phyloP scores from a whole-genome alignment of 1,284 basidiomycete genomes.

The Ganoderma sp. region DNA sequence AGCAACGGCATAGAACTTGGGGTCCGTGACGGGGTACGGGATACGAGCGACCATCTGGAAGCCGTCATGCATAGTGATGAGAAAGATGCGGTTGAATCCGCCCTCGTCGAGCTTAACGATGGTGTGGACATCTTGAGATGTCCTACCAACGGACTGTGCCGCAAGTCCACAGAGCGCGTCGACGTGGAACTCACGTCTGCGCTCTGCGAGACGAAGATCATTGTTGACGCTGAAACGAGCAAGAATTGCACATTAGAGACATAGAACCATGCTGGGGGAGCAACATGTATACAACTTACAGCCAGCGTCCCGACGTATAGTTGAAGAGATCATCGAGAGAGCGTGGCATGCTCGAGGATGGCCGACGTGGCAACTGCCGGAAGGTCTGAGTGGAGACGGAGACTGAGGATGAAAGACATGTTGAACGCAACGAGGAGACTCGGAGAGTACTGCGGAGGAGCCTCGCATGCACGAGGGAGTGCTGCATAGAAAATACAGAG shows the following conservation, averaged over 20 bases:
- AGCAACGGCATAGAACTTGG: slow-evolving; percentile 53
- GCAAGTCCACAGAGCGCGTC: slow-evolving; percentile 51
- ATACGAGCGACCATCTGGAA: slow-evolving; percentile 55
- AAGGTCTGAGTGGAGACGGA: not conserved
- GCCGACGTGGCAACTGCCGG: not conserved
- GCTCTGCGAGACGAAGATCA: slow-evolving; percentile 52
- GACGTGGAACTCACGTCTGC: slow-evolving; percentile 48
- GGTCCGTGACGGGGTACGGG: slow-evolving; percentile 51
- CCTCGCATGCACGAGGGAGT: not conserved
- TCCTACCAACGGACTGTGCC: slow-evolving; percentile 49
- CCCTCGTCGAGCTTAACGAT: slow-evolving; percentile 53
- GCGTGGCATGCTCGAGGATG: slow-evolving; percentile 20
- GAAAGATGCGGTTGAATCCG: slow-evolving; percentile 51
- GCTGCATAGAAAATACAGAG: not conserved
- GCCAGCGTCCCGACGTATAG: slow-evolving; percentile 50
- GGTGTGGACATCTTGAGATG: slow-evolving; percentile 42
- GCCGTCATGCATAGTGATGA: slow-evolving; percentile 51
- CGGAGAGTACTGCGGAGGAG: not conserved
- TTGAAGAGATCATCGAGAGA: slow-evolving; percentile 47
- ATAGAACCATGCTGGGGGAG: slow-evolving; percentile 31
- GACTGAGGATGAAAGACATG: not conserved
- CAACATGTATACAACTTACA: slow-evolving; percentile 46
- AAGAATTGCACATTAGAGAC: slow-evolving; percentile 24
- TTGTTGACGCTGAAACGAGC: slow-evolving; percentile 47
- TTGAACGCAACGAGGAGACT: not conserved